A percentile compares a stretch with the other conserved stretches of the same genome.
These are phyloP conservation scores for Hymenoscyphus occultus DNA, from an alignment of 2,329 filamentous ascomycete genomes.

Conservation along the genomic window DNA sequence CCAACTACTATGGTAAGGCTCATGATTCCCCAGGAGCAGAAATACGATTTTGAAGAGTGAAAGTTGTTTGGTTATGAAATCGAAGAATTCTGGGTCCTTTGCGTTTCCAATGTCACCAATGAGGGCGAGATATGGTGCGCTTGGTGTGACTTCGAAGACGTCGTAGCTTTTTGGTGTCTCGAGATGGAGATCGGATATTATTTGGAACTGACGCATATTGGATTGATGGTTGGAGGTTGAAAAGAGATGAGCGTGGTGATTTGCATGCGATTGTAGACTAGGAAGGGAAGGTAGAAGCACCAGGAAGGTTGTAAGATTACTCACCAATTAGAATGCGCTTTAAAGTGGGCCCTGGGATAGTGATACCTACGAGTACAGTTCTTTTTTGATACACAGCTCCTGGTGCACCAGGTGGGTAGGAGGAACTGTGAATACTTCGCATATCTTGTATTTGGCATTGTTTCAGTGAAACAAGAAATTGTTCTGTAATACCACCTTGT, in stretches of 20 bases:
- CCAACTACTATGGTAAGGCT: constrained; percentile 42
- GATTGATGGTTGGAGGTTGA: too few relatives aligned
- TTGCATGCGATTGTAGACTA: not conserved
- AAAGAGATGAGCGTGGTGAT: not conserved
- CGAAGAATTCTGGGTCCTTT: constrained; percentile 33
- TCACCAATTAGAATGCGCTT: too few relatives aligned
- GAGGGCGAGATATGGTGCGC: constrained; percentile 45
- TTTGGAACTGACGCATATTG: constrained; percentile 8
- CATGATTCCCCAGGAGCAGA: constrained; percentile 47
- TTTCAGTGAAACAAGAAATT: too few relatives aligned
- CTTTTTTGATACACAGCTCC: too few relatives aligned
- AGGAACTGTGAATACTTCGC: too few relatives aligned
- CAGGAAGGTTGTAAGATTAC: too few relatives aligned
- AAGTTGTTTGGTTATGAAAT: constrained; percentile 43
- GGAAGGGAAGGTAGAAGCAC: too few relatives aligned
- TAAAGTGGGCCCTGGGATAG: too few relatives aligned
- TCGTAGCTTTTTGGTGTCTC: constrained; percentile 43
- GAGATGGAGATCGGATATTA: constrained; percentile 44
- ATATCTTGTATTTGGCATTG: too few relatives aligned
- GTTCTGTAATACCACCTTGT: too few relatives aligned
- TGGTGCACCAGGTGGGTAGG: too few relatives aligned
- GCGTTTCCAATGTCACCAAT: constrained; percentile 46
- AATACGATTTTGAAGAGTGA: constrained; percentile 42
- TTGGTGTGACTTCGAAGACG: constrained; percentile 40
- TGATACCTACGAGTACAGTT: too few relatives aligned